Evolutionary conservation across 768 basidiomycete genomes (phyloP), one percentile per base, ranked within the genome.

Genomic region (Plicaturopsis crispa): DNA sequence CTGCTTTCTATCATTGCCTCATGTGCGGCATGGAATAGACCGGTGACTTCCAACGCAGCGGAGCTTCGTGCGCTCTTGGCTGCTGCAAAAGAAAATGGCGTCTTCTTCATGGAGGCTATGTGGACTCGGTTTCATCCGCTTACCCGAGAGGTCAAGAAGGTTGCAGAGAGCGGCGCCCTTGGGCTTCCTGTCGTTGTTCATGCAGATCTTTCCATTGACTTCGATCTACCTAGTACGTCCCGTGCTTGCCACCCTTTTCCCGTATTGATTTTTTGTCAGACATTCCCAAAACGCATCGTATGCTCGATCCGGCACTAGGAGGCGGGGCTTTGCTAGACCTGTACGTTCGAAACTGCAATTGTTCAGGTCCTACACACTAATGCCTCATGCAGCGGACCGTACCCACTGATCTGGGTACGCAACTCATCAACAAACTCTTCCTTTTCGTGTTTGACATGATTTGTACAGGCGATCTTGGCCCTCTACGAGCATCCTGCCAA

Each of bases 101-200:
- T 90, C 1, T 93, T 93, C 67, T 75, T 93, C 50, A 92, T 93
- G 89, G 91, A 93, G 60, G 88, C 84, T 0, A 67, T 90, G 59
- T 90, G 88, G 86, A 89, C 88, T 24, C 70, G 84, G 24, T 88
- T 87, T 66, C 80, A 84, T 41, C 84, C 84, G 10, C 69, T 85
- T 42, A 63, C 68, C 7, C 51, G 65, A 13, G 84, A 83, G 43
- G 63, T 88, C 38, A 80, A 81, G 58, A 67, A 67, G 43, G 59
- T 85, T 33, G 67, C 73, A 1, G 75, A 83, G 35, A 66, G 68
- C 39, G 82, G 80, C 4, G 59, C 54, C n/a, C 64, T 89, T 16
- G 86, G 85, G 5, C 62, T 69, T 7, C 80, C 84, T 13, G 62
- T 82, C 3, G 63, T 83, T 5, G 47, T 88, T 31, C 75, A 78